Conservation (phyloP, 495 filamentous ascomycete species). For the Podospora comata region DNA sequence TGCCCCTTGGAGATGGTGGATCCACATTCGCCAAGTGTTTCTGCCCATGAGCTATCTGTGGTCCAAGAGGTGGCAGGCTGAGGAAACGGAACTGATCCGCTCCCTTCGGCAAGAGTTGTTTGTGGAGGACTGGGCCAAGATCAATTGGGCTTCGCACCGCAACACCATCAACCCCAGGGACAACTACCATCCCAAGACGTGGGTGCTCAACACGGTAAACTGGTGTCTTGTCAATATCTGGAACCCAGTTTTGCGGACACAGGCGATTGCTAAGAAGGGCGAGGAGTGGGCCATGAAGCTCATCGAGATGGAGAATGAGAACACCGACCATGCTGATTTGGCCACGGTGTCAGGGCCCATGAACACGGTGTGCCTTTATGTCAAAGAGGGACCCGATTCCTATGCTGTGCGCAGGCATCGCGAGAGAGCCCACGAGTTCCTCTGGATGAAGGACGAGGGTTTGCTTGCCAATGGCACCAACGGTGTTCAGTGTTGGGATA, state of each 20-base stretch:
- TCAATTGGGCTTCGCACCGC: constrained; percentile 72
- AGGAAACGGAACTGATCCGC: constrained; percentile 65
- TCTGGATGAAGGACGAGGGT: constrained; percentile 90
- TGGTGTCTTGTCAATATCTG: constrained; percentile 72
- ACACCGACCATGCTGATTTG: constrained; percentile 82
- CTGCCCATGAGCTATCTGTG: constrained; percentile 88
- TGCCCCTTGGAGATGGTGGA: constrained; percentile 97
- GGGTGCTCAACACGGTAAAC: constrained; percentile 72
- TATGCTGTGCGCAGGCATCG: constrained; percentile 73
- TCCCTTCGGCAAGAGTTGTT: constrained; percentile 81
- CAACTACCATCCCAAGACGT: constrained; percentile 91
- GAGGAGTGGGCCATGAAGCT: constrained; percentile 70
- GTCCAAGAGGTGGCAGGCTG: constrained; percentile 70
- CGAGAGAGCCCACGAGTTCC: constrained; percentile 76
- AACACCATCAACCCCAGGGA: constrained; percentile 78
- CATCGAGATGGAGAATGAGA: constrained; percentile 82
- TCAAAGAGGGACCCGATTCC: constrained; percentile 75
- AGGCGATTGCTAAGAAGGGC: constrained; percentile 56
- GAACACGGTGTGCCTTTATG: constrained; percentile 80
- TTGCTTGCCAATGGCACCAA: constrained; percentile 96
- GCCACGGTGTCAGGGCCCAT: constrained; percentile 87
- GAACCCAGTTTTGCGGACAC: constrained; percentile 66
- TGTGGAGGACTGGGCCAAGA: constrained; percentile 69
- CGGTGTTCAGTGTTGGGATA: constrained; percentile 96
- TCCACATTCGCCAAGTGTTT: constrained; percentile 92